Evolutionary conservation across 2,329 filamentous ascomycete species (phyloP).

Genomic region (Colletotrichum sojae): DNA sequence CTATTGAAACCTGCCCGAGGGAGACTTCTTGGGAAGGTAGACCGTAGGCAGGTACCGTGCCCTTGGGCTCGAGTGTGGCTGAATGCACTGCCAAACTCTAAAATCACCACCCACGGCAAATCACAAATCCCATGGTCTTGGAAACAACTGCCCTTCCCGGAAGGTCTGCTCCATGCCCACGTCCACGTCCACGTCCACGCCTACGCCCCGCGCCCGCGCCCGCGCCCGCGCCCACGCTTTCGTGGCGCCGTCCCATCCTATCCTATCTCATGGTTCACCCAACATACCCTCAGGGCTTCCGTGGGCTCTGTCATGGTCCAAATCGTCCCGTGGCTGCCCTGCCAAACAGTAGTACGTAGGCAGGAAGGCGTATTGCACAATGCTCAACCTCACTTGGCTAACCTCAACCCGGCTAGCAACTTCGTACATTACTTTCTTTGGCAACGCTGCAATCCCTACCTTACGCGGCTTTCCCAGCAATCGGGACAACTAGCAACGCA

Average conservation of each 20-base stretch:
- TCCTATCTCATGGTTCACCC: slow-evolving; percentile 13
- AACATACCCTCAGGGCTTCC: not conserved
- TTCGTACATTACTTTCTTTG: too few relatives aligned
- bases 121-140: slow-evolving; percentile 30
- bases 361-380: too few relatives aligned
- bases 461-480: slow-evolving; percentile 5
- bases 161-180: slow-evolving; percentile 14
- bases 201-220: not conserved
- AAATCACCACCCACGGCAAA: slow-evolving; percentile 9
- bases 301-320: not conserved
- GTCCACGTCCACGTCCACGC: slow-evolving; percentile 1
- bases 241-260: not conserved
- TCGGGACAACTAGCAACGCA: slow-evolving; percentile 6
- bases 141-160: slow-evolving; percentile 11
- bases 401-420: too few relatives aligned
- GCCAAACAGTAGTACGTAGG: too few relatives aligned
- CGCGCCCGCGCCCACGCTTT: not conserved
- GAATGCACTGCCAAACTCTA: slow-evolving; percentile 32
- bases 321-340: slow-evolving; percentile 4
- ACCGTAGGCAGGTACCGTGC: too few relatives aligned
- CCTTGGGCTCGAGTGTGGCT: slow-evolving; percentile 1
- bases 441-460: too few relatives aligned
- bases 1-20: too few relatives aligned
- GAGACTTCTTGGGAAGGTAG: too few relatives aligned
- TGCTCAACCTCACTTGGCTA: too few relatives aligned